Base-by-base conservation (phyloP, 768 basidiomycete species). In the Leccinum incarnatum region DNA sequence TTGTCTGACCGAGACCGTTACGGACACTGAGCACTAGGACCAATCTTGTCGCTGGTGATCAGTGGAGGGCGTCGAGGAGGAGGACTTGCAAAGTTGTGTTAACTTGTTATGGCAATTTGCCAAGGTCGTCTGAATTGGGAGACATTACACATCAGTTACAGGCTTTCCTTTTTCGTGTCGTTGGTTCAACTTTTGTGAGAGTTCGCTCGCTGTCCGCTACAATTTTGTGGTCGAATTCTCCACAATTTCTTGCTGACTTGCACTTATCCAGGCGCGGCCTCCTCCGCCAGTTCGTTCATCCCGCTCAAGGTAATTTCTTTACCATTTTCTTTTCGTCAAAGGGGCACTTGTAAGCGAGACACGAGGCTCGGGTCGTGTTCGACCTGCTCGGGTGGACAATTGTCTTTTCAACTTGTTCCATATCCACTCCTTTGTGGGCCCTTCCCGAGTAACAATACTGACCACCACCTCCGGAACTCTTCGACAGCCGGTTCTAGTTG, bases 251-350 rank as follows among this genome's bases (percentile, higher is more conserved):
- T 27, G 48, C 53, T 60, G 54, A 64, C 64, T 15, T 59, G 55
- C 58, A 63, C 58, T 40, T 53, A 58, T 54, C 69, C 74, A 84
- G 84, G 85, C 78, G 79, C 84, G 85, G 85, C 85, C 83, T 84
- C 85, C 84, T 87, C 84, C 84, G 83, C 78, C 66, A 70, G 72
- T 72, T 81, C 83, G 73, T 69, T 88, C 86, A 62, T 85, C 86
- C 76, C 74, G 66, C 72, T 64, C 75, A 77, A 83, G 81, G 85
- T 85, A 62, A 60, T 78, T 71, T 57, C 54, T 63, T 51, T 21
- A 15, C 53, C 60, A 42, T 62, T 29, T 62, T 23, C 47, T 30
- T 58, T 51, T 25, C 48, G 4, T 55, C 54, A 50, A 57, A 57
- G 60, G 54, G 34, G 25, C 17, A 21, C 52, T 29, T 17, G 12